A percentile compares a stretch with the other conserved stretches of the same genome.
phyloP scores from a whole-genome alignment of 352 stramenopile species.

The Pseudoperonospora humuli region DNA sequence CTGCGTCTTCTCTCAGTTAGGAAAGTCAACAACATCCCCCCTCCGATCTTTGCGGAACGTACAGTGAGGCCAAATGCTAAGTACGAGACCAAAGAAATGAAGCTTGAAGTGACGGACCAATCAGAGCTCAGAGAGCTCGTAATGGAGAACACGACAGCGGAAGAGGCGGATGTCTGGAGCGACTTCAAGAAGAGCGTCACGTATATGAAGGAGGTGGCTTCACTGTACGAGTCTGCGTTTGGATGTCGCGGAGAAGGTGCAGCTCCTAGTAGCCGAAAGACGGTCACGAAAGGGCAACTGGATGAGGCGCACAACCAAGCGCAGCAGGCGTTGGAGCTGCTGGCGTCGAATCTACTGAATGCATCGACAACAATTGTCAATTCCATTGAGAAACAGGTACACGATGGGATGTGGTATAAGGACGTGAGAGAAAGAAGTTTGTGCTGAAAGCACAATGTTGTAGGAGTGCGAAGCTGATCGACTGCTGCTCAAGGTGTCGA shows the following conservation, averaged over 20 bases:
- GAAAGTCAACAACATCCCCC: constrained; percentile 7
- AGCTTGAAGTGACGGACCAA: constrained; percentile 12
- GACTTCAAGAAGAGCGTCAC: constrained; percentile 49
- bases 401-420: too few relatives aligned
- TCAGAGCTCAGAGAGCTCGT: neutral
- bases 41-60: constrained; percentile 16
- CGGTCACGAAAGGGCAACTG: neutral
- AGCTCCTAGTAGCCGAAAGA: neutral
- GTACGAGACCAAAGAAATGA: constrained; percentile 1
- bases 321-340: neutral
- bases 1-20: neutral
- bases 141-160: constrained; percentile 9
- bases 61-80: neutral
- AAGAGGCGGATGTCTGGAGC: too few relatives aligned
- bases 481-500: neutral
- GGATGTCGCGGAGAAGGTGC: neutral
- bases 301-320: too few relatives aligned
- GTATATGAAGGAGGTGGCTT: constrained; percentile 43
- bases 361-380: neutral
- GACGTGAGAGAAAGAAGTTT: too few relatives aligned
- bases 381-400: neutral
- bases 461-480: too few relatives aligned
- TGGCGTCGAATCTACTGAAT: neutral
- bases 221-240: constrained; percentile 47
- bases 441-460: too few relatives aligned